Percentiles rank a stretch among this genome's conserved stretches.
Evolutionary conservation across 305 asterid genomes (phyloP).

Genomic region (Salvia sclarea): DNA sequence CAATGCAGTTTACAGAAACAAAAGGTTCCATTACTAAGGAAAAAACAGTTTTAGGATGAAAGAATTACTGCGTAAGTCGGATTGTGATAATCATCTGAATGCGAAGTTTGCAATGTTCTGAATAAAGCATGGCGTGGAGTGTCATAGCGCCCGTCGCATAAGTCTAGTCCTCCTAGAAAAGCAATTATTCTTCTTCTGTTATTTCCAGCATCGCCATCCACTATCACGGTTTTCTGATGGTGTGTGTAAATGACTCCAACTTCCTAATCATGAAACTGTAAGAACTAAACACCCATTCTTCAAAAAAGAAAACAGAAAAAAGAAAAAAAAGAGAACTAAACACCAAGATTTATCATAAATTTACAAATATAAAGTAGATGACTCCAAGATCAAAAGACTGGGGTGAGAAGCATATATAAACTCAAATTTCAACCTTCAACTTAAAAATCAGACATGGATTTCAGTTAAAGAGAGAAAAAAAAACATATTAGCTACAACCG

Average conservation of each 20-base stretch:
- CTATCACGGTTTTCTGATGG: conserved; percentile 96
- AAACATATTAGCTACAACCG: background rate
- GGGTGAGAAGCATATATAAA: background rate
- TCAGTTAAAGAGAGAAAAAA: conserved; percentile 2
- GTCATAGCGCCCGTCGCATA: conserved; percentile 96
- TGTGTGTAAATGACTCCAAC: conserved; percentile 93
- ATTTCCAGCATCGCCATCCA: conserved; percentile 95
- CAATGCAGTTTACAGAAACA: background rate
- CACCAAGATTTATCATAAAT: conserved; percentile 10
- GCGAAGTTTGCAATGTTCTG: conserved; percentile 69
- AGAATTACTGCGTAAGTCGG: conserved; percentile 77
- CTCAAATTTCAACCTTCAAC: background rate
- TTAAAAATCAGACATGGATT: background rate
- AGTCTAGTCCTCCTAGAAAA: conserved; percentile 94
- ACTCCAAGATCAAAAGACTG: conserved; percentile 16
- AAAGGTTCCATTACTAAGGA: background rate
- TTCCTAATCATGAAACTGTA: conserved; percentile 62
- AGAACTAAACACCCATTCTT: conserved; percentile 19
- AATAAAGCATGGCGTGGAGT: conserved; percentile 78
- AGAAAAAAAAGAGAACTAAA: background rate
- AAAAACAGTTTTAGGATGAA: background rate
- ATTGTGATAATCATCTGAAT: conserved; percentile 91
- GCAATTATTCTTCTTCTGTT: conserved; percentile 72
- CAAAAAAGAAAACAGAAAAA: no score
- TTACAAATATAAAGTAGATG: conserved; percentile 5